Evolutionary conservation across 2,329 filamentous ascomycete genomes (phyloP).

Genomic region (Colletotrichum sublineola): DNA sequence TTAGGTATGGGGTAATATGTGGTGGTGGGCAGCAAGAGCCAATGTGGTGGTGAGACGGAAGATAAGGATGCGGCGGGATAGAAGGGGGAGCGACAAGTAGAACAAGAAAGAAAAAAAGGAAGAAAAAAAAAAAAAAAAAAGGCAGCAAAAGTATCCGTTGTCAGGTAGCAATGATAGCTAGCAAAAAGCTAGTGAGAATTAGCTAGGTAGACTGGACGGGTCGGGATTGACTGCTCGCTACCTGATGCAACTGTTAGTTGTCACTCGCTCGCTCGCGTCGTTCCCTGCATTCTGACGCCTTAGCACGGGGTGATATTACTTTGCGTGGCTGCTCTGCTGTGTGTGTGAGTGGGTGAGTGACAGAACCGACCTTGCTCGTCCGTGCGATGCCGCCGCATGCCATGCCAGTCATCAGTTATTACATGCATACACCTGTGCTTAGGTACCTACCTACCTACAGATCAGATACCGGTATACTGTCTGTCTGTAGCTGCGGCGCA

Average conservation of each 20-base stretch:
- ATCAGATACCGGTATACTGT: no score
- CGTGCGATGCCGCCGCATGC: conserved; percentile 2
- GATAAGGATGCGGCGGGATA: background rate
- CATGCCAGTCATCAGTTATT: background rate
- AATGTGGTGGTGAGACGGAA: background rate
- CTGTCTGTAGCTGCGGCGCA: background rate
- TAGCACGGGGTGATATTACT: conserved; percentile 8
- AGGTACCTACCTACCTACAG: no score
- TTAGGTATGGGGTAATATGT: background rate
- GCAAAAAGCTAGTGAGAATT: background rate
- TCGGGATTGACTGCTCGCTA: background rate
- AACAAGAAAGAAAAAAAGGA: background rate
- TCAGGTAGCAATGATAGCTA: background rate
- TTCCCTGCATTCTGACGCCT: background rate
- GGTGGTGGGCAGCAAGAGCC: background rate
- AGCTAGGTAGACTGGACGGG: background rate
- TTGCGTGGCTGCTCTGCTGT: background rate
- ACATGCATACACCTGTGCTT: background rate
- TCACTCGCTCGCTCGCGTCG: background rate
- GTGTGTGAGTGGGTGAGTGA: background rate
- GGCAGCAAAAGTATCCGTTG: no score
- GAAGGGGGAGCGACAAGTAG: background rate
- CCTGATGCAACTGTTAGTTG: background rate
- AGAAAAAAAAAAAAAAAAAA: background rate
- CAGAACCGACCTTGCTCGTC: conserved; percentile 19